Evolutionary conservation across 108 stramenopile species (phyloP), one percentile per base, ranked within the genome.

Genomic region (Mayamaea pseudoterrestris): DNA sequence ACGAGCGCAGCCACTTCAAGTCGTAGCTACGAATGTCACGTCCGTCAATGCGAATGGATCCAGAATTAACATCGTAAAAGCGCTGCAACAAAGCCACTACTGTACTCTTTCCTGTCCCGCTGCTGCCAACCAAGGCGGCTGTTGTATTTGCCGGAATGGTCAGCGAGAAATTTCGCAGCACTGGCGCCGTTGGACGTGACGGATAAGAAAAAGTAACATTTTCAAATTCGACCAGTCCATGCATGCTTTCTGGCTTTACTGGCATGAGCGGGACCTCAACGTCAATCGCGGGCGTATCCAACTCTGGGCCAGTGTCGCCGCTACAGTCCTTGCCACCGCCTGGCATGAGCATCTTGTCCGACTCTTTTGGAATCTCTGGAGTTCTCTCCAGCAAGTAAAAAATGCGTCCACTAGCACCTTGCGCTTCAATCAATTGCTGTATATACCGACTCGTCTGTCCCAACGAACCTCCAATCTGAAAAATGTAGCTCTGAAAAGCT

Each of bases 121-220:
- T 68, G 24, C 57, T 49, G 0, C 93, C 93, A 13, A 92, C 90
- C 9, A 94, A 57, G 1, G 90, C 90, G 22, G 70, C 51, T 0
- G 85, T 80, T 21, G 69, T 60, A 28, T 61, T 60, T 11, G 63
- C 36, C 2, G 50, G 63, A 24, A 76, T 65, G 8, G 29, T 44
- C 28, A 65, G 27, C 36, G 50, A 40, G 43, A 81, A 50, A 18
- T 78, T 51, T 11, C 75, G 41, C 32, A 89, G 66, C 9, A 90
- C 76, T 4, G 27, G 30, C 13, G 44, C 36, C 32, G 87, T 63
- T 13, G 80, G 78, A 27, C 90, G 73, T 23, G 78, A 57, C 9
- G 93, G 93, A 63, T 93, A 97, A 46, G 72, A 36, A 62, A 97
- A 97, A 27, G 63, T 44, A 35, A 97, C 82, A 47, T 73, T 53